Conservation (phyloP, 306 rosid genomes). For the Lathyrus oleraceus region DNA sequence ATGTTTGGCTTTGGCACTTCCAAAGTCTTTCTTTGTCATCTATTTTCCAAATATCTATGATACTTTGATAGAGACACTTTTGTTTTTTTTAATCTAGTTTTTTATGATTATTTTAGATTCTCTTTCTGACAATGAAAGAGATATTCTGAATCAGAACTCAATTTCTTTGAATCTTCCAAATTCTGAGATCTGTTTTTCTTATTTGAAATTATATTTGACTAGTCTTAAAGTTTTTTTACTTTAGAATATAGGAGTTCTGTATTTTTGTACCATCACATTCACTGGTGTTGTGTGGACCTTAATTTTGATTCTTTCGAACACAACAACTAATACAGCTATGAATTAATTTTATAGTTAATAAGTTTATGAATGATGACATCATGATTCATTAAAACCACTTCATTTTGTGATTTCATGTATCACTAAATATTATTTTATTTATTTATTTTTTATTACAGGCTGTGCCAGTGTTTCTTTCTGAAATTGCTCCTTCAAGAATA, state of each 20-base stretch:
- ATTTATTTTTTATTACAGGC: conserved; percentile 56
- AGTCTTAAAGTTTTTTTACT: conserved; percentile 9
- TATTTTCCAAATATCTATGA: conserved; percentile 16
- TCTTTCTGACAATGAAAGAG: conserved; percentile 33
- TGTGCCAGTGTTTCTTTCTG: conserved; percentile 88
- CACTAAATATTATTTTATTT: neutral
- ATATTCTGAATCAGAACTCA: neutral
- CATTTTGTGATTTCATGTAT: neutral
- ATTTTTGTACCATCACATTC: neutral
- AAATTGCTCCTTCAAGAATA: conserved; percentile 92
- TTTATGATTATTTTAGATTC: neutral
- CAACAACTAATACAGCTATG: too few species aligned
- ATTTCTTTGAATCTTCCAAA: conserved; percentile 25
- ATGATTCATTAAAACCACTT: neutral
- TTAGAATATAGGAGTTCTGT: neutral
- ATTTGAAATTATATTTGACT: conserved; percentile 19
- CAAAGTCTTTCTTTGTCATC: conserved; percentile 26
- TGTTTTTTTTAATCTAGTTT: neutral
- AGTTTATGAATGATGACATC: neutral
- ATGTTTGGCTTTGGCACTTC: neutral
- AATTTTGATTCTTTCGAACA: conserved; percentile 19
- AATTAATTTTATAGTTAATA: too few species aligned
- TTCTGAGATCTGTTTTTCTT: neutral
- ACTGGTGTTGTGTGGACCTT: conserved; percentile 15
- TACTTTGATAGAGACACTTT: conserved; percentile 32